Conservation (phyloP, 352 stramenopile species). For the Globisporangium ultimum region DNA sequence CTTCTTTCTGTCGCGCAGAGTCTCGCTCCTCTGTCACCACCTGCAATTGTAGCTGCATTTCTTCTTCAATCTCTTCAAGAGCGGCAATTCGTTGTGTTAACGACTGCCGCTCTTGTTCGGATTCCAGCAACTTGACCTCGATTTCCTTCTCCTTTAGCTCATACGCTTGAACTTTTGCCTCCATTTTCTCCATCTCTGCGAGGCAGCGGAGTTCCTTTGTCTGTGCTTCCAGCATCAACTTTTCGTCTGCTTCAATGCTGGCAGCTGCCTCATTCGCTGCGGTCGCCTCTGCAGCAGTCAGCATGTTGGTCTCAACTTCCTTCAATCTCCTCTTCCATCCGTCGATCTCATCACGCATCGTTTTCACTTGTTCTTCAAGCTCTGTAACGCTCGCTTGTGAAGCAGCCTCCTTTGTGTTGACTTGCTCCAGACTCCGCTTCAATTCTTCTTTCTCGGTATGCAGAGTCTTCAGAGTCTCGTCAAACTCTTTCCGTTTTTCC, state of each 20-base stretch:
- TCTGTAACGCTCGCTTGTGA: slow-evolving; percentile 28
- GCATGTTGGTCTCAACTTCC: slow-evolving; percentile 15
- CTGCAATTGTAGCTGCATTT: slow-evolving; percentile 76
- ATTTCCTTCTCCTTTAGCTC: slow-evolving; percentile 41
- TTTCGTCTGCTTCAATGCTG: slow-evolving; percentile 37
- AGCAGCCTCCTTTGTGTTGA: slow-evolving; percentile 20
- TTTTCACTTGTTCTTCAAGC: slow-evolving; percentile 32
- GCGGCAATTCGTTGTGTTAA: slow-evolving; percentile 45
- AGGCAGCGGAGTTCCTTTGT: slow-evolving; percentile 68
- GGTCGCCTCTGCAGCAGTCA: slow-evolving; percentile 1
- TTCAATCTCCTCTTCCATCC: slow-evolving; percentile 34
- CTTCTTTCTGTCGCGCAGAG: slow-evolving; percentile 77
- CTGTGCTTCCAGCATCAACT: slow-evolving; percentile 61
- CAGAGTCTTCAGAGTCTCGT: slow-evolving; percentile 24
- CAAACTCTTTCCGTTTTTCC: slow-evolving; percentile 30
- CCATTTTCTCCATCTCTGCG: slow-evolving; percentile 71
- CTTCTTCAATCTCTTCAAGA: slow-evolving; percentile 72
- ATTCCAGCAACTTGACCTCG: slow-evolving; percentile 21
- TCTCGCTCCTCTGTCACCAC: slow-evolving; percentile 84
- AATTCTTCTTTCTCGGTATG: slow-evolving; percentile 42
- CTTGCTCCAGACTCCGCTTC: slow-evolving; percentile 38
- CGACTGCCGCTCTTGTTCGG: slow-evolving; percentile 32
- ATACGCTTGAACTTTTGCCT: slow-evolving; percentile 46
- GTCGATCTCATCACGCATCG: slow-evolving; percentile 37
- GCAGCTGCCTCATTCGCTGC: slow-evolving; percentile 2